Evolutionary conservation across 805 yeast species (phyloP).

Genomic region (Starmerella stellata): DNA sequence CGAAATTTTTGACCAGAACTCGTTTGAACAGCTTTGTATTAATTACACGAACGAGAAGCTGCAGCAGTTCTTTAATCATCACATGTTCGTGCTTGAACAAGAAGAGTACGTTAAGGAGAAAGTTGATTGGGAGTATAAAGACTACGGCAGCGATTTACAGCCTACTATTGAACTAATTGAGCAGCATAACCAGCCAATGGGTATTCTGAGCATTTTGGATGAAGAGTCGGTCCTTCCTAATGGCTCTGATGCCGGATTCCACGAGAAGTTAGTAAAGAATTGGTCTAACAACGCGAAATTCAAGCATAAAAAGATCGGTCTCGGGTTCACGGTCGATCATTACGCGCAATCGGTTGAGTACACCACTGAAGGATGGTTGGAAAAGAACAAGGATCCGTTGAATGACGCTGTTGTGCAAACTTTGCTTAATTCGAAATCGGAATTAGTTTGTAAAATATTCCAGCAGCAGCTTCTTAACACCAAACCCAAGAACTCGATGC

Average conservation of each 20-base stretch:
- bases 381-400: constrained; percentile 85
- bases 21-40: constrained; percentile 92
- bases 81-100: constrained; percentile 91
- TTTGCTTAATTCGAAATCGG: constrained; percentile 38
- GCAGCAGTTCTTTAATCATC: constrained; percentile 92
- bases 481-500: constrained; percentile 22
- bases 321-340: constrained; percentile 71
- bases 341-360: constrained; percentile 97
- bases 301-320: constrained; percentile 51
- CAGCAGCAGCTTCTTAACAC: constrained; percentile 33
- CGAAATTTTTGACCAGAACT: constrained; percentile 87
- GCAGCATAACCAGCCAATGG: constrained; percentile 36
- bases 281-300: constrained; percentile 47
- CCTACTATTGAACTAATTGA: constrained; percentile 89
- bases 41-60: constrained; percentile 90
- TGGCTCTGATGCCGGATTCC: constrained; percentile 64
- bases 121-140: constrained; percentile 85
- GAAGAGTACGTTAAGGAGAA: constrained; percentile 89
- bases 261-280: constrained; percentile 52
- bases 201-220: constrained; percentile 68
- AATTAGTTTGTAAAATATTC: too few species aligned
- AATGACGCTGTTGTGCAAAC: constrained; percentile 54
- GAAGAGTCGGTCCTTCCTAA: constrained; percentile 93
- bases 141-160: constrained; percentile 85
- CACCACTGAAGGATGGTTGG: constrained; percentile 78